phyloP scores from a whole-genome alignment of 1,284 basidiomycete genomes.

The Apiotrichum akiyoshidainum region DNA sequence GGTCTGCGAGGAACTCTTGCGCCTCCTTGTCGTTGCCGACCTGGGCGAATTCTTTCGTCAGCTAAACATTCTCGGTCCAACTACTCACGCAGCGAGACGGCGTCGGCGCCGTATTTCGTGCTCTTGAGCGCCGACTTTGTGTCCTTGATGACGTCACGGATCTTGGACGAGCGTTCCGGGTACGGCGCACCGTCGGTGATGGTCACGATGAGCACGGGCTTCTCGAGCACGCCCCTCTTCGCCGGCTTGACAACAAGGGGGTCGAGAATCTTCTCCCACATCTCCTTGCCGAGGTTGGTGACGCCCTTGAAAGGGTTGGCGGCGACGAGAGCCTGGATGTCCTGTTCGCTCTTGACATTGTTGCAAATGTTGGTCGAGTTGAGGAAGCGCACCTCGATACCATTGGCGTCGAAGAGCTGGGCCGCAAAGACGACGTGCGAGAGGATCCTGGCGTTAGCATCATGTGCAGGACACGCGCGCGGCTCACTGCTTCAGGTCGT shows the following conservation, averaged over 20 bases:
- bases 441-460: conserved; percentile 27
- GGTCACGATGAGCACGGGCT: conserved; percentile 51
- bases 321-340: conserved; percentile 15
- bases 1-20: conserved; percentile 13
- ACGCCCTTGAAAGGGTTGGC: conserved; percentile 8
- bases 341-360: conserved; percentile 45
- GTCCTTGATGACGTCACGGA: conserved; percentile 12
- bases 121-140: conserved; percentile 12
- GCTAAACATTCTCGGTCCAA: not conserved
- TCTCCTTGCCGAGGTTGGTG: conserved; percentile 30
- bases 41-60: conserved; percentile 12
- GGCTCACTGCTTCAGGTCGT: conserved; percentile 49
- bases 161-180: conserved; percentile 7
- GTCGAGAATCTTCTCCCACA: conserved; percentile 50
- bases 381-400: conserved; percentile 51
- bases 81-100: conserved; percentile 7
- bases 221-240: conserved; percentile 41
- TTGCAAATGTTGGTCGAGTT: conserved; percentile 51
- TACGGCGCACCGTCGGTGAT: conserved; percentile 42
- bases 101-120: conserved; percentile 14
- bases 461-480: no score
- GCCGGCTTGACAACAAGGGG: conserved; percentile 52
- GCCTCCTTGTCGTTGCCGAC: conserved; percentile 18
- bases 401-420: conserved; percentile 52
- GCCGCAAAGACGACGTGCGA: conserved; percentile 49